Base-by-base conservation (phyloP, 2,329 filamentous ascomycete genomes). In the Cladobotryum protrusum region DNA sequence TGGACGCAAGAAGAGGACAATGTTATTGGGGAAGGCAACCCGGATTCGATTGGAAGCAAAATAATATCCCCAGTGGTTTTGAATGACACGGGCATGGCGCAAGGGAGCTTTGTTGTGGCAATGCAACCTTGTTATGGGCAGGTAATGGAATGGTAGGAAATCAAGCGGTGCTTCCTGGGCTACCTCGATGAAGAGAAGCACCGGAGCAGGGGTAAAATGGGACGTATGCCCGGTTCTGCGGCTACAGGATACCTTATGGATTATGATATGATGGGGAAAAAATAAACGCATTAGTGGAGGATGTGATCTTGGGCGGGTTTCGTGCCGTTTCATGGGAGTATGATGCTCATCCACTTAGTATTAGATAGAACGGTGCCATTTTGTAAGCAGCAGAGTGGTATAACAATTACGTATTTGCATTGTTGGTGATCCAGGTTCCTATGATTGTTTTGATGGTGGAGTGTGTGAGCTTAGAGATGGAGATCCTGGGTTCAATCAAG, bases 261-360 rank as follows among this genome's bases (percentile, higher is more conserved):
- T 17, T n/a, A 37, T 37, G 35, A 29, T 29, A 29, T 29, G 35
- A 37, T 37, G 35, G 35, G 33, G 35, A 37, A 37, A 37, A 29
- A 29, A 29, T 29, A 29, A 29, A 29, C 35, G 14, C 35, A 37
- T 37, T 37, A 29, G 35, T 37, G 35, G 35, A 17, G 35, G 35
- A 37, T 12, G 14, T 17, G 43, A 44, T 54, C 57, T 56, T 59
- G 59, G 57, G 44, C 42, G 47, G 43, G 50, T 32, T 49, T 41
- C 8, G 47, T n/a, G 35, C 35, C 35, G 19, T 42, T 42, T 42
- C 12, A 42, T 20, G 39, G 18, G 39, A 29, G n/a, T 18, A 15
- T 42, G 18, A 18, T 17, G 39, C 39, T 19, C 39, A 7, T 18
- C 12, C 19, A 15, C 24, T 29, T 29, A 29, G 24, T 29, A 29